Evolutionary conservation across 345 rosid genomes (phyloP), one percentile per base, ranked within the genome.

Genomic region (Rhodamnia rubescens): DNA sequence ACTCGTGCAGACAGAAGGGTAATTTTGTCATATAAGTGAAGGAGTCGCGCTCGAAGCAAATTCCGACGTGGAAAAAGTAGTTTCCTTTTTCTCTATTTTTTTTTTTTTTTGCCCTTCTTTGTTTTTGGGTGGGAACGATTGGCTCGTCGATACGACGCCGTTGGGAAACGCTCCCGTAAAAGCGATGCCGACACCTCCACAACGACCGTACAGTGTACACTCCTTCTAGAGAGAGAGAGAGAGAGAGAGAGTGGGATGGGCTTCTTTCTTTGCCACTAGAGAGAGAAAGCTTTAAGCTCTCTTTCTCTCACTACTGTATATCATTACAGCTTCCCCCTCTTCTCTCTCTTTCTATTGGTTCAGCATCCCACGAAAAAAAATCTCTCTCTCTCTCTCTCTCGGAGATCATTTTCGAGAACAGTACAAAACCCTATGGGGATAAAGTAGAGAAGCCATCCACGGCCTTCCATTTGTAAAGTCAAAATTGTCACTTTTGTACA

Each of bases 401-500:
- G 12, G 21, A 53, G 55, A 53, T 53, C 55, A 20, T 54, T 54
- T 21, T 20, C 24, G 57, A 54, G 4, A 54, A 54, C 57, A 20
- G 26, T 54, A 54, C 8, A 21, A 54, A 20, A 54, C 57, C 57
- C 57, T 54, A 53, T 21, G 55, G 15, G 16, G 47, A 47, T 18
- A 36, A 69, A 36, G 24, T 5, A 36, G 80, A 8, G 47, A 36
- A 54, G 10, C 57, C 57, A 54, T 21, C 80, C 47, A 40, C 26
- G 80, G 80, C 80, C 80, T 69, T 69, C 80, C 80, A 21, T 69
- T 64, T 69, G 80, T 69, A 9, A 69, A 69, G 80, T 18, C 80
- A 69, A 69, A 36, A 36, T 42, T 16, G 57, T 75, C 83, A 8
- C 52, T 89, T 84, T n/a, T 91, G 95, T 92, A 93, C 88, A 92